Evolutionary conservation across 352 stramenopile genomes (phyloP).

Genomic region (Phytophthora cryptogea): DNA sequence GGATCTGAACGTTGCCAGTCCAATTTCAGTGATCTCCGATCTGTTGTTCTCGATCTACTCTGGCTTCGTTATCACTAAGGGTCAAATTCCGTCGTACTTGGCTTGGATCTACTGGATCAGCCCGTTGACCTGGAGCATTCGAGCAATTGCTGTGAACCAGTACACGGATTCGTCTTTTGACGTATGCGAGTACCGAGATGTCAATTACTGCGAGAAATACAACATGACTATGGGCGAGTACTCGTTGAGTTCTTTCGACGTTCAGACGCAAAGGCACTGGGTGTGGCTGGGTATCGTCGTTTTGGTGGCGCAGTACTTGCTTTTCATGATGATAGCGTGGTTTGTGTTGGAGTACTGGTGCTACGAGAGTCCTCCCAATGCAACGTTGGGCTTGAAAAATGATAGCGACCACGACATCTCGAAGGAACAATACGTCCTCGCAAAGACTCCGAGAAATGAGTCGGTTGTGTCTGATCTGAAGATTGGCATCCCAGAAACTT

Average conservation of each 20-base stretch:
- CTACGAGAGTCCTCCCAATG: conserved; percentile 28
- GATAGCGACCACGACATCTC: neutral
- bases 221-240: conserved; percentile 41
- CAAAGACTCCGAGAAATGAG: neutral
- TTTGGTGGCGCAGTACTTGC: conserved; percentile 36
- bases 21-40: conserved; percentile 46
- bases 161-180: conserved; percentile 45
- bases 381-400: neutral
- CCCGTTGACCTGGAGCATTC: conserved; percentile 66
- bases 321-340: conserved; percentile 41
- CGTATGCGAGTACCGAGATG: conserved; percentile 42
- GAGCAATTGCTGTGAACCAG: conserved; percentile 58
- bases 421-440: conserved; percentile 1
- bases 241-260: conserved; percentile 47
- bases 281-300: conserved; percentile 54
- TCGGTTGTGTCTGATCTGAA: neutral
- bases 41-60: conserved; percentile 72
- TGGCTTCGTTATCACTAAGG: conserved; percentile 59
- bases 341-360: conserved; percentile 49
- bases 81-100: conserved; percentile 58
- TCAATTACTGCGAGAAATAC: conserved; percentile 54
- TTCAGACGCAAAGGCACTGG: conserved; percentile 50
- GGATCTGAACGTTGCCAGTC: conserved; percentile 54
- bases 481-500: neutral
- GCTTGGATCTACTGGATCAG: conserved; percentile 83